Evolutionary conservation across 768 basidiomycete species (phyloP), one percentile per base, ranked within the genome.

Genomic region (Hygrocybe coccinea): DNA sequence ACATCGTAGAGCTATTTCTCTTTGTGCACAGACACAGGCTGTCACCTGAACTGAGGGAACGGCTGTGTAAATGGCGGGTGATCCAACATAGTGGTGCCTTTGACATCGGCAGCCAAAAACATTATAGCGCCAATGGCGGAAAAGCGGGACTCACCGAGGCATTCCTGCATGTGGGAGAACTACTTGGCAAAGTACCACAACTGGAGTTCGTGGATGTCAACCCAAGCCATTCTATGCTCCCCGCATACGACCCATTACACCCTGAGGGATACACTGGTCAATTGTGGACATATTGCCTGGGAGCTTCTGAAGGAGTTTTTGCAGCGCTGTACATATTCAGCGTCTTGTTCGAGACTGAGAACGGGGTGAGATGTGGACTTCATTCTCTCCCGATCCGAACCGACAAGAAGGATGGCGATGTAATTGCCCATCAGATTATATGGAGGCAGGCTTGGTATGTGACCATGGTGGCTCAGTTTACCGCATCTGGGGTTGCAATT

Each of bases 361-460:
- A 25, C 15, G 46, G 46, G 15, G 29, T 15, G 12, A 21, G 15
- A 15, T 15, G 21, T 19, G 24, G 24, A 33, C 24, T 48, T 15
- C 46, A 17, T 33, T 21, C n/a, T 17, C 21, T 48, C 21, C 14
- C 21, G n/a, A 48, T 48, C 29, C 12, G 46, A 25, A 21, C 46
- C 29, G 17, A 17, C 21, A 15, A 48, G 12, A 17, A 48, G 24
- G 46, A 22, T 14, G 46, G 46, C 15, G 46, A 48, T 25, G 14
- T 19, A 25, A 48, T 48, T 15, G 29, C 46, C 17, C 46, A 48
- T 17, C n/a, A 48, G n/a, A 48, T 25, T 17, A 48, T 48, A 21
- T 48, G 46, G 46, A 12, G 46, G 17, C 46, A 48, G 29, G 46
- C 46, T 14, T 48, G 46, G 46, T 33, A 48, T 48, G n/a, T 15